phyloP scores from a whole-genome alignment of 2,329 filamentous ascomycete genomes.

The Aspergillus sp. region DNA sequence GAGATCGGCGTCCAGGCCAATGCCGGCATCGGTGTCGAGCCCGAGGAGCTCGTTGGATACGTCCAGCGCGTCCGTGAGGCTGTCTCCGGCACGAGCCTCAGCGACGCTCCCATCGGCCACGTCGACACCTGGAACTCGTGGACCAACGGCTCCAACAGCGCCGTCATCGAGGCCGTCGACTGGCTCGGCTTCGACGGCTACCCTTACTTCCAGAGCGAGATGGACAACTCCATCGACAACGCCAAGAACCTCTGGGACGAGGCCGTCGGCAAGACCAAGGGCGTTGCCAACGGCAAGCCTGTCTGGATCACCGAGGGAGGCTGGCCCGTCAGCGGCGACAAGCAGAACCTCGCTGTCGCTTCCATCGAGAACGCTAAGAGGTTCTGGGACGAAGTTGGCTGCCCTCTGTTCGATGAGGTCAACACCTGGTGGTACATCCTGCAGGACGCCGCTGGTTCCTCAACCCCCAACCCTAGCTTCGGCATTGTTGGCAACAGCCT shows the following conservation, averaged over 20 bases:
- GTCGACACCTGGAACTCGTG: conserved; percentile 87
- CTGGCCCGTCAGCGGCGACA: conserved; percentile 73
- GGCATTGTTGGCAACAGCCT: conserved; percentile 36
- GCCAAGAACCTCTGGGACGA: conserved; percentile 67
- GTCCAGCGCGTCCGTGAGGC: conserved; percentile 66
- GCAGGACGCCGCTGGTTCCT: conserved; percentile 30
- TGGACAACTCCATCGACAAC: conserved; percentile 64
- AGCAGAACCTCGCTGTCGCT: conserved; percentile 62
- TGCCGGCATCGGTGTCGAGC: conserved; percentile 62
- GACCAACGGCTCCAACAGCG: conserved; percentile 69
- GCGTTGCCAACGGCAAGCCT: conserved; percentile 63
- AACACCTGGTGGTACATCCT: conserved; percentile 48
- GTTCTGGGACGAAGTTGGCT: conserved; percentile 81
- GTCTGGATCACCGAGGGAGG: conserved; percentile 90
- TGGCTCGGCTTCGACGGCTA: conserved; percentile 84
- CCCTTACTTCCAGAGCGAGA: conserved; percentile 74
- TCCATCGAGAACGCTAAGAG: conserved; percentile 67
- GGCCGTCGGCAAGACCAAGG: conserved; percentile 61
- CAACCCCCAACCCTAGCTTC: conserved; percentile 39
- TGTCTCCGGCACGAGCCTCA: conserved; percentile 60
- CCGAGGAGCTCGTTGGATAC: conserved; percentile 64
- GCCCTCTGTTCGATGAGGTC: conserved; percentile 50
- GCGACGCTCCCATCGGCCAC: conserved; percentile 66
- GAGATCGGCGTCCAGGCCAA: conserved; percentile 65
- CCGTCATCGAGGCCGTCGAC: conserved; percentile 68